Evolutionary conservation across 2,329 filamentous ascomycete genomes (phyloP).

Genomic region (Truncatella angustata): DNA sequence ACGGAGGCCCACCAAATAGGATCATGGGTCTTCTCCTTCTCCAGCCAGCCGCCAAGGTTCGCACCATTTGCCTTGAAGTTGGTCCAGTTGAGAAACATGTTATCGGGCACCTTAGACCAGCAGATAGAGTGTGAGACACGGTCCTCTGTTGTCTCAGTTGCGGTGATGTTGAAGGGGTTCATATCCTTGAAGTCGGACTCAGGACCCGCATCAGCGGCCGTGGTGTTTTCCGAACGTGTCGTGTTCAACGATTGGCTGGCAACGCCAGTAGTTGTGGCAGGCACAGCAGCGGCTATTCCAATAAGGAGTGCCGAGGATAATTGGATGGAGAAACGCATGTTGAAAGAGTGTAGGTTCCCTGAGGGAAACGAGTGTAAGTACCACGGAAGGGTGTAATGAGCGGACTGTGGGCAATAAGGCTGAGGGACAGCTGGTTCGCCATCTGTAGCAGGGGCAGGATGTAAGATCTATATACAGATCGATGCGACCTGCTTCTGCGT

Average conservation of each 20-base stretch:
- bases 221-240: background rate
- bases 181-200: background rate
- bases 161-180: conserved; percentile 1
- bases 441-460: background rate
- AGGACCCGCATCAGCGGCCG: background rate
- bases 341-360: background rate
- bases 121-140: background rate
- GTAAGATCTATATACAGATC: background rate
- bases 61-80: conserved; percentile 4
- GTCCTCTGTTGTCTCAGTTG: background rate
- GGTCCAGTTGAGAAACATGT: conserved; percentile 2
- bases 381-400: background rate
- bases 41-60: conserved; percentile 2
- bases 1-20: background rate
- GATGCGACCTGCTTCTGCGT: too few relatives aligned
- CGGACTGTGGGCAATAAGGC: background rate
- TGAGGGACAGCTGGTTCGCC: background rate
- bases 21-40: conserved; percentile 1
- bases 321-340: background rate
- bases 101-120: background rate
- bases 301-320: background rate
- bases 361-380: background rate
- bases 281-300: background rate
- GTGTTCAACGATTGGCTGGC: background rate
- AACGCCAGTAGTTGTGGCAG: background rate